Evolutionary conservation across 1,139 yeast genomes (phyloP), one percentile per base, ranked within the genome.

Genomic region (Geotrichum siamense): DNA sequence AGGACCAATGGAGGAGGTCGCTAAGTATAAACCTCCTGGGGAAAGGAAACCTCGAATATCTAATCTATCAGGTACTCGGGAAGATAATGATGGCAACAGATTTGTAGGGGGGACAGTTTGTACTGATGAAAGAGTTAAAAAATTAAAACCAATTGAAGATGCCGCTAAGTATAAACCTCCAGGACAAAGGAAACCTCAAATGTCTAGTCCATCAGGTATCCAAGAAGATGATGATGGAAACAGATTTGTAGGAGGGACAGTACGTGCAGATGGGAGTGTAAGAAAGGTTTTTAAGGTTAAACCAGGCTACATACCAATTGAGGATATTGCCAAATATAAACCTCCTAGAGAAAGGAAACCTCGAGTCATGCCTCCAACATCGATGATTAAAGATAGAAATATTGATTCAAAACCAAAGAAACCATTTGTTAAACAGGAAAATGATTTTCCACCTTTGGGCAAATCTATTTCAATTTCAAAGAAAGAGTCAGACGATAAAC

Each of bases 1-100:
- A 0, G 73, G 73, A 0, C 70, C 72, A 3, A 47, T 49, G 10
- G 72, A 67, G 34, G 71, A 68, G 31, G 56, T 60, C 12, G 56
- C 62, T 27, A 55, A 59, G 44, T 67, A 64, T 48, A 19, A 12
- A 33, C 25, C 37, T 12, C 34, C 34, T 13, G 21, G 34, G 6
- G 34, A 15, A 17, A 19, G 34, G 16, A n/a, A n/a, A n/a, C n/a
- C n/a, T n/a, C n/a, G n/a, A n/a, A n/a, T n/a, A n/a, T n/a, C n/a
- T n/a, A n/a, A 13, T 3, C 46, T 42, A 9, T 47, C 47, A 10
- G 49, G 49, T 2, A 38, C 38, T 6, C 16, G 32, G 23, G 35
- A 35, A 20, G 42, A 38, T 19, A 52, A 49, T 6, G 60, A 58
- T 22, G 62, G 61, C 3, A 37, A 53, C 5, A 40, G 58, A 23